These are phyloP conservation scores for Nepenthes mirabilis DNA, from an alignment of 148 eudicot species.

Conservation along the genomic window DNA sequence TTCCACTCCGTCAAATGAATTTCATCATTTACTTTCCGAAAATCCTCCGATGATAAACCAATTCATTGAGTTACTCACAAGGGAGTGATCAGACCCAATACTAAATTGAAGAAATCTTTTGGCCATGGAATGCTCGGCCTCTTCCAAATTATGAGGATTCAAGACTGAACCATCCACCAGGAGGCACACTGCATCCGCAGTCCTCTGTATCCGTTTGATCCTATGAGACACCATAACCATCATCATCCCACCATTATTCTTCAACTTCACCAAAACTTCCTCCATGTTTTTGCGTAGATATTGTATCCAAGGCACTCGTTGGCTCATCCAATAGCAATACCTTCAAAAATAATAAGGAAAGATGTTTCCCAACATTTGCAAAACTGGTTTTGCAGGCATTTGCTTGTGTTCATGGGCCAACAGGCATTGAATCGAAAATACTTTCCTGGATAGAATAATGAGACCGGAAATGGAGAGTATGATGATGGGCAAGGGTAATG, in stretches of 20 bases:
- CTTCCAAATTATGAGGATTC: background rate
- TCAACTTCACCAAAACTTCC: background rate
- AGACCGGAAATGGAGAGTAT: too few relatives aligned
- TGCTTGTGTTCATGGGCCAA: too few relatives aligned
- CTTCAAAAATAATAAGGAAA: background rate
- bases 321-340: conserved; percentile 1
- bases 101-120: background rate
- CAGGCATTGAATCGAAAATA: too few relatives aligned
- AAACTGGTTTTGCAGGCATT: too few relatives aligned
- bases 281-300: background rate
- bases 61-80: too few relatives aligned
- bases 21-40: too few relatives aligned
- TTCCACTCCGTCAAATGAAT: too few relatives aligned
- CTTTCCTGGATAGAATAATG: too few relatives aligned
- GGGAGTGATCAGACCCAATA: too few relatives aligned
- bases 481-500: too few relatives aligned
- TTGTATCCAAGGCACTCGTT: conserved; percentile 1
- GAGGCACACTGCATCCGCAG: background rate
- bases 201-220: background rate
- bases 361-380: too few relatives aligned
- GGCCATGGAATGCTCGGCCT: background rate
- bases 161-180: background rate
- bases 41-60: too few relatives aligned
- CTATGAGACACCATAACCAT: conserved; percentile 1
- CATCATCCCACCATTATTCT: background rate